Evolutionary conservation across 257 asterid species (phyloP).

Genomic region (Nicotiana attenuata): DNA sequence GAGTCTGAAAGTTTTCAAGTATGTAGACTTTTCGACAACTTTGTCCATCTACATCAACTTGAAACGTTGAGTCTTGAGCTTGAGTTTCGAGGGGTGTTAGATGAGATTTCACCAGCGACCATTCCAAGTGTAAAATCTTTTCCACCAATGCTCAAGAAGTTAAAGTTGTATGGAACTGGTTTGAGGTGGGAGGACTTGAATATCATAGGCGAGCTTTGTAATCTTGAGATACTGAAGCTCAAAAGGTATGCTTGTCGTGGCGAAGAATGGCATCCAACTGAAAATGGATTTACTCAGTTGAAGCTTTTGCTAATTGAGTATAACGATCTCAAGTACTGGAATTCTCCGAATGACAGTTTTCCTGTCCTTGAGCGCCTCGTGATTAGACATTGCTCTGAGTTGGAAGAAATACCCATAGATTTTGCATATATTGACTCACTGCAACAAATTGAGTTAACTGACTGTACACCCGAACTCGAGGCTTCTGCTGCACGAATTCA

Average conservation of each 20-base stretch:
- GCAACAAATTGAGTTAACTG: neutral
- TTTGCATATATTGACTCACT: neutral
- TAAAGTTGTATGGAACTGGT: neutral
- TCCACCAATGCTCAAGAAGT: slow-evolving; percentile 16
- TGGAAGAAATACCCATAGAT: neutral
- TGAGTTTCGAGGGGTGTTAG: neutral
- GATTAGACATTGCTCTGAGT: neutral
- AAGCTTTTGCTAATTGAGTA: neutral
- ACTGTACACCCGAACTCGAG: neutral
- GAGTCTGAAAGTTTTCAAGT: too few species aligned
- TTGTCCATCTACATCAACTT: neutral
- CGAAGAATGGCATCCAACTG: neutral
- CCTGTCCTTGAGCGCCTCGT: neutral
- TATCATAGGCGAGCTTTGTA: neutral
- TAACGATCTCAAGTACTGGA: neutral
- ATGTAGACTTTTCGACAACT: too few species aligned
- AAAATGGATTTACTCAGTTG: neutral
- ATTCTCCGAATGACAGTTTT: neutral
- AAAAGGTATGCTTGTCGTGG: neutral
- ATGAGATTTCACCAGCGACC: too few species aligned
- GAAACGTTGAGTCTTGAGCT: neutral
- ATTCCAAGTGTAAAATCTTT: slow-evolving; percentile 12
- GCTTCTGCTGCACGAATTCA: neutral
- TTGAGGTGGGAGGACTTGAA: neutral
- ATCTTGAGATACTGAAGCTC: neutral